phyloP scores from a whole-genome alignment of 1,284 basidiomycete species.

The Apiotrichum porosum region DNA sequence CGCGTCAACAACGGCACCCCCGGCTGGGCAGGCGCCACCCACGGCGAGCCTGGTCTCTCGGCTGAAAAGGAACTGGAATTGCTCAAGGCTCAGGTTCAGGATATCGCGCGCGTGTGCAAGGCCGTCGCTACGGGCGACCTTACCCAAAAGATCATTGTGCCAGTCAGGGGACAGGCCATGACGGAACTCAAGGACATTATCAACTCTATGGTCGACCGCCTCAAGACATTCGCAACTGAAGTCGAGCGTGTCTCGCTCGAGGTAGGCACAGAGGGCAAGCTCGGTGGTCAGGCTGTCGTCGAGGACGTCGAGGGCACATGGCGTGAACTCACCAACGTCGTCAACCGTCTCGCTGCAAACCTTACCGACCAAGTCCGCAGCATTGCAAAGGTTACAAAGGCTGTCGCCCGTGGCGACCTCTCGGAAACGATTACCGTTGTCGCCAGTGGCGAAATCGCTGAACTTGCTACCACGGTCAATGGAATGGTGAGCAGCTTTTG shows the following conservation, averaged over 20 bases:
- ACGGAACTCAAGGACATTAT: slow-evolving; percentile 97
- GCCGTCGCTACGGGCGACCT: slow-evolving; percentile 92
- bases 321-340: slow-evolving; percentile 81
- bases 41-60: slow-evolving; percentile 40
- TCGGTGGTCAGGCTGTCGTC: slow-evolving; percentile 88
- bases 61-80: slow-evolving; percentile 65
- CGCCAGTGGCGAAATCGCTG: slow-evolving; percentile 91
- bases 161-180: slow-evolving; percentile 94
- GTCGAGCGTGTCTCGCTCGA: slow-evolving; percentile 63
- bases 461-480: slow-evolving; percentile 97
- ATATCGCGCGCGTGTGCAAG: slow-evolving; percentile 87
- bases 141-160: slow-evolving; percentile 92
- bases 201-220: slow-evolving; percentile 79
- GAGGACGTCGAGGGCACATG: slow-evolving; percentile 91
- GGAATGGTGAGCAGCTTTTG: slow-evolving; percentile 66
- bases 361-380: slow-evolving; percentile 90
- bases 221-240: slow-evolving; percentile 53
- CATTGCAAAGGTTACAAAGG: slow-evolving; percentile 95
- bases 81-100: slow-evolving; percentile 83
- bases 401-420: slow-evolving; percentile 91
- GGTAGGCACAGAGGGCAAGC: slow-evolving; percentile 89
- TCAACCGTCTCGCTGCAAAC: slow-evolving; percentile 90
- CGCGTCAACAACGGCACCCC: slow-evolving; percentile 25
- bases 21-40: slow-evolving; percentile 21
- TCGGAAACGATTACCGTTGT: slow-evolving; percentile 96